phyloP scores from a whole-genome alignment of 805 yeast species.

The Kurtzmaniella cleridarum region DNA sequence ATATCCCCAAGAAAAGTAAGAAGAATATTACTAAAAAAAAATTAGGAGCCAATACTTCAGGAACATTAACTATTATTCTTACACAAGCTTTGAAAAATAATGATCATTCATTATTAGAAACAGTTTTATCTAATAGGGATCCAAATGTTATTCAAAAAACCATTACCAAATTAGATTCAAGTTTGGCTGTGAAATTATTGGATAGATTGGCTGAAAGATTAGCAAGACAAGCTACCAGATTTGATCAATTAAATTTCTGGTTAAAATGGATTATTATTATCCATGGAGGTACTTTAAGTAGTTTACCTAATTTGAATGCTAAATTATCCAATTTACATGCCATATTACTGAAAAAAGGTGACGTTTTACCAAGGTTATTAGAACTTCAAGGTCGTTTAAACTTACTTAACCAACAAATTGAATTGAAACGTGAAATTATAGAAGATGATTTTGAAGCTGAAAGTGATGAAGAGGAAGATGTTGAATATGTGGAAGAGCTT shows the following conservation, averaged over 20 bases:
- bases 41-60: constrained; percentile 48
- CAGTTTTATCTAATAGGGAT: constrained; percentile 60
- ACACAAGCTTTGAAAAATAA: constrained; percentile 84
- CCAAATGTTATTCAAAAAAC: constrained; percentile 46
- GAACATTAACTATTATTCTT: constrained; percentile 72
- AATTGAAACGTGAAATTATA: constrained; percentile 35
- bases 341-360: constrained; percentile 43
- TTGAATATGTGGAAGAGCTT: constrained; percentile 69
- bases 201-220: constrained; percentile 50
- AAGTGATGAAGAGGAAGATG: constrained; percentile 40
- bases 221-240: constrained; percentile 46
- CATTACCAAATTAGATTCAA: constrained; percentile 42
- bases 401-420: constrained; percentile 41
- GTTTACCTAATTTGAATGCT: constrained; percentile 39
- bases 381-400: constrained; percentile 47
- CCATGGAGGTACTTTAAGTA: constrained; percentile 47
- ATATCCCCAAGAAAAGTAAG: constrained; percentile 15
- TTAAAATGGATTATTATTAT: constrained; percentile 51
- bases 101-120: constrained; percentile 81
- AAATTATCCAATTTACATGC: constrained; percentile 43
- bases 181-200: constrained; percentile 44
- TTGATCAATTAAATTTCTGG: constrained; percentile 49
- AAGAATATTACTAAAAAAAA: constrained; percentile 35
- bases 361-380: constrained; percentile 43
- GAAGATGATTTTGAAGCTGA: constrained; percentile 22